phyloP scores from a whole-genome alignment of 2,329 filamentous ascomycete species.

The Penicillium sp. region DNA sequence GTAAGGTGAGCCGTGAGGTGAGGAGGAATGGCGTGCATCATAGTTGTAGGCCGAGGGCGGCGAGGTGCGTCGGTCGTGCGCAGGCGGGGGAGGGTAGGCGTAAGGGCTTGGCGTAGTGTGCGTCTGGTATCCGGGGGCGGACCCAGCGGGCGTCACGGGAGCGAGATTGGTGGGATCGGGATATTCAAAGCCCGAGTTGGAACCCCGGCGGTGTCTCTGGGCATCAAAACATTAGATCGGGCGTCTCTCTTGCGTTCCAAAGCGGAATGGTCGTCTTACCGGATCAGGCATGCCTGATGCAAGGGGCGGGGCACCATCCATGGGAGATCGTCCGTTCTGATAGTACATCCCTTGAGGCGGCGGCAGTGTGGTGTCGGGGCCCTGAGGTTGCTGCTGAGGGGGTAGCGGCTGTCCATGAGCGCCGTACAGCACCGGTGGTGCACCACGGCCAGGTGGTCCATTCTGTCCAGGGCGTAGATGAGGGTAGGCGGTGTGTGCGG shows the following conservation, averaged over 20 bases:
- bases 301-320: constrained; percentile 38
- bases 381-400: constrained; percentile 45
- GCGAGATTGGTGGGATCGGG: constrained; percentile 51
- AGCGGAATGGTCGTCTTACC: constrained; percentile 43
- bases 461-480: constrained; percentile 47
- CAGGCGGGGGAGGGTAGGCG: constrained; percentile 33
- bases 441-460: constrained; percentile 36
- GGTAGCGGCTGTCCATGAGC: constrained; percentile 54
- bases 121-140: constrained; percentile 45
- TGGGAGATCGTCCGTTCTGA: constrained; percentile 36
- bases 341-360: constrained; percentile 45
- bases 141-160: constrained; percentile 48
- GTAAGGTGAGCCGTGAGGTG: constrained; percentile 46
- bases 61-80: constrained; percentile 46
- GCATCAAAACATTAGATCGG: constrained; percentile 12
- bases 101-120: constrained; percentile 42
- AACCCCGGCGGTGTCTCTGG: constrained; percentile 47
- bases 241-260: neutral
- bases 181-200: constrained; percentile 48
- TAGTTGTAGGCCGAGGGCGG: constrained; percentile 49
- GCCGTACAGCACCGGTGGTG: constrained; percentile 44
- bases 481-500: constrained; percentile 68
- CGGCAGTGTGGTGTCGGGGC: constrained; percentile 39
- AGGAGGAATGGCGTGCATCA: constrained; percentile 44
- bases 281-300: constrained; percentile 45